These are phyloP conservation scores for Cutaneotrichosporon sp. DNA, from an alignment of 1,284 basidiomycete species.

Conservation along the genomic window DNA sequence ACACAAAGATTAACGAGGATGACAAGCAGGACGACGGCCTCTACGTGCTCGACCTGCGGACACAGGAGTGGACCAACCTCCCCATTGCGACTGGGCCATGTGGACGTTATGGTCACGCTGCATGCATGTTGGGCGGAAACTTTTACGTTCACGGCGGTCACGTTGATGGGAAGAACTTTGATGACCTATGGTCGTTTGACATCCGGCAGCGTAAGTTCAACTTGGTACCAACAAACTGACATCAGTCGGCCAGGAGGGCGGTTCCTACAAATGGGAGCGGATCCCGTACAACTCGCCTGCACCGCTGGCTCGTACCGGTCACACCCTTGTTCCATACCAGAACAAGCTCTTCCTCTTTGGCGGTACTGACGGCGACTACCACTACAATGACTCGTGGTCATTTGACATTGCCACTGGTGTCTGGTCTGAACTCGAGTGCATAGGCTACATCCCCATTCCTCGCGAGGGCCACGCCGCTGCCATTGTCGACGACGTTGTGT, in stretches of 20 bases:
- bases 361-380: conserved; percentile 95
- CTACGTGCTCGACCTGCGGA: conserved; percentile 94
- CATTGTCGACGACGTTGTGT: conserved; percentile 95
- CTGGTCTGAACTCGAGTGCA: conserved; percentile 94
- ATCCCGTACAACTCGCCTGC: conserved; percentile 14
- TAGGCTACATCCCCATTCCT: conserved; percentile 94
- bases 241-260: conserved; percentile 14
- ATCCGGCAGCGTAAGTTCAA: conserved; percentile 73
- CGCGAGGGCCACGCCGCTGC: conserved; percentile 96
- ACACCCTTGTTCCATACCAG: conserved; percentile 78
- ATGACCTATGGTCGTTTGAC: conserved; percentile 96
- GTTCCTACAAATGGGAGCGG: conserved; percentile 64
- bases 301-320: conserved; percentile 68
- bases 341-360: conserved; percentile 93
- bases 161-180: conserved; percentile 90
- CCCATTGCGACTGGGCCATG: conserved; percentile 70
- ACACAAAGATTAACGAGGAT: conserved; percentile 69
- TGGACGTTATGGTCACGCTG: conserved; percentile 93
- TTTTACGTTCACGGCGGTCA: conserved; percentile 98
- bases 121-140: conserved; percentile 83
- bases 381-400: conserved; percentile 99
- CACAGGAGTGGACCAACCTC: conserved; percentile 86
- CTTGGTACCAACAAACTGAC: background rate
- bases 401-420: conserved; percentile 76
- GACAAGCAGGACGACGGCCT: conserved; percentile 90